Conservation (phyloP, 164 flowering plant genomes). For the Tinospora cordifolia region DNA sequence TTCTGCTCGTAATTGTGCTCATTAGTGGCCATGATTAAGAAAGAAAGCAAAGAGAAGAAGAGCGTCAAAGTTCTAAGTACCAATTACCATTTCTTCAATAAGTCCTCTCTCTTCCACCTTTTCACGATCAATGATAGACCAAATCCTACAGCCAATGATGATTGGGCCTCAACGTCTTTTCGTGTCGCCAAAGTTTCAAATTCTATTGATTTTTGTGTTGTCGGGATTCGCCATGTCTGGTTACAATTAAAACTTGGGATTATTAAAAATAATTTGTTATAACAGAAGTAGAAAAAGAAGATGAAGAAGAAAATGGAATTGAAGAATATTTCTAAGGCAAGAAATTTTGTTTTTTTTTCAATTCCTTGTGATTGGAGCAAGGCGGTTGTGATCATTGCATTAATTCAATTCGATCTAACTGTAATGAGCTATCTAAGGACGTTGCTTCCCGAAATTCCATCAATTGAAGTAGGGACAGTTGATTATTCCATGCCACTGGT, state of each 20-base stretch:
- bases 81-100: slow-evolving; percentile 42
- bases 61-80: slow-evolving; percentile 38
- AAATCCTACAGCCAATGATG: slow-evolving; percentile 12
- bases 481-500: no score
- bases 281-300: no score
- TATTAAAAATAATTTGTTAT: no score
- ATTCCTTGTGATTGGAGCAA: no score
- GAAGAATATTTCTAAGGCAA: not conserved
- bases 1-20: slow-evolving; percentile 57
- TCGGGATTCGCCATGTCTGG: slow-evolving; percentile 18
- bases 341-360: not conserved
- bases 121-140: slow-evolving; percentile 35
- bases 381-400: no score
- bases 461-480: not conserved
- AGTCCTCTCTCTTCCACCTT: slow-evolving; percentile 71
- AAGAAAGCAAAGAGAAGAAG: no score
- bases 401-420: not conserved
- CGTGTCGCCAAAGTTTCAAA: not conserved
- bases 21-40: slow-evolving; percentile 63
- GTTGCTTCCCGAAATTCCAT: not conserved
- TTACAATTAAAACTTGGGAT: no score
- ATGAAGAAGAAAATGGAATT: not conserved
- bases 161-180: slow-evolving; percentile 30
- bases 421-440: not conserved
- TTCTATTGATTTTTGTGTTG: slow-evolving; percentile 7